Evolutionary conservation across 208 protist genomes (phyloP).

Genomic region (Phytomonas francai): DNA sequence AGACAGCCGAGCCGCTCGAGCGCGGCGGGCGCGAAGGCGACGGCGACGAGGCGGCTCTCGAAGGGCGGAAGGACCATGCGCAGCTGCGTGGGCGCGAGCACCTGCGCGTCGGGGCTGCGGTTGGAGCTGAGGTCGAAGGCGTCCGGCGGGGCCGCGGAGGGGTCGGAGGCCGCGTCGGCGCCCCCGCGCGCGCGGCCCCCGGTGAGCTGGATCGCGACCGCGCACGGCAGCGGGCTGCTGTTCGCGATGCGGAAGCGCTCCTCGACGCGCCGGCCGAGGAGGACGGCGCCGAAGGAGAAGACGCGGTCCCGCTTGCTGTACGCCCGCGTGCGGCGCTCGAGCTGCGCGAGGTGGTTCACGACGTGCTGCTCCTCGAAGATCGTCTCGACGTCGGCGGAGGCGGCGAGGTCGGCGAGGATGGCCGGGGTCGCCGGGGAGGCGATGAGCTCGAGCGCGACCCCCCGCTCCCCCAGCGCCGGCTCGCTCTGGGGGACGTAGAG

Average conservation of each 20-base stretch:
- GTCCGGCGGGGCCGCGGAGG: slow-evolving; percentile 17
- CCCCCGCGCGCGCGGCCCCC: slow-evolving; percentile 15
- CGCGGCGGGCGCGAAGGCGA: slow-evolving; percentile 82
- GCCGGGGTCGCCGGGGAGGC: slow-evolving; percentile 91
- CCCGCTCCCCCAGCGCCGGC: slow-evolving; percentile 38
- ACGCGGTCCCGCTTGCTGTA: slow-evolving; percentile 88
- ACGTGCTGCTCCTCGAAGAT: slow-evolving; percentile 98
- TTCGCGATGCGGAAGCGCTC: slow-evolving; percentile 95
- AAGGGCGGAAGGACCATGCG: slow-evolving; percentile 87
- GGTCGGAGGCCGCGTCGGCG: background rate
- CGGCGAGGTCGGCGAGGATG: slow-evolving; percentile 85
- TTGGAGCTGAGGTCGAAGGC: slow-evolving; percentile 49
- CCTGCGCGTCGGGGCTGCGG: slow-evolving; percentile 12
- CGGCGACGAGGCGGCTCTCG: slow-evolving; percentile 92
- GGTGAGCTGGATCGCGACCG: slow-evolving; percentile 57
- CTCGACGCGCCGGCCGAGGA: slow-evolving; percentile 72
- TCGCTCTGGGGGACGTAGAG: slow-evolving; percentile 89
- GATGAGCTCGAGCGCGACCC: slow-evolving; percentile 83
- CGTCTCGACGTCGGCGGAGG: slow-evolving; percentile 66
- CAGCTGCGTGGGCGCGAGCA: slow-evolving; percentile 2
- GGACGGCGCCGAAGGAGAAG: slow-evolving; percentile 89
- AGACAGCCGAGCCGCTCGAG: slow-evolving; percentile 75
- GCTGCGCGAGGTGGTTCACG: slow-evolving; percentile 71
- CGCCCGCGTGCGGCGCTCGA: slow-evolving; percentile 45
- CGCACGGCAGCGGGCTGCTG: slow-evolving; percentile 88